Evolutionary conservation across 345 rosid species (phyloP), one percentile per base, ranked within the genome.

Genomic region (Eucalyptus grandis): DNA sequence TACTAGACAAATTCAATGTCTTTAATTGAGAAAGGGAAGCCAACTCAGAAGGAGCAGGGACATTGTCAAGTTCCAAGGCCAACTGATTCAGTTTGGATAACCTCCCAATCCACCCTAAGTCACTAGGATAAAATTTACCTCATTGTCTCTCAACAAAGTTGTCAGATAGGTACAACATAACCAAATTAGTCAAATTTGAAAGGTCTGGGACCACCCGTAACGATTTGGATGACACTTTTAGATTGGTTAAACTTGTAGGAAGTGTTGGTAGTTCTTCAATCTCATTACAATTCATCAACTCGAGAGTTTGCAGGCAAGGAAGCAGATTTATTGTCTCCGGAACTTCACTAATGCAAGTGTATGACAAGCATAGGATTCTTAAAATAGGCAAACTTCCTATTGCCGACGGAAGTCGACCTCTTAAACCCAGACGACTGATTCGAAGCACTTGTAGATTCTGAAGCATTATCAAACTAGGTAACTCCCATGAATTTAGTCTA

Each of bases 341-440:
- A 31, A 67, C 80, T 67, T 67, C 80, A 31, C 21, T 8, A 0
- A 67, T 31, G 80, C 2, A 0, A 67, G 40, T 31, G 19, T 0
- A 0, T 1, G 1, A 0, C 80, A n/a, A 65, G 40, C 4, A 0
- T 31, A 67, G 80, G 40, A 67, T 8, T 67, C 40, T 67, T 31
- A 67, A 31, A 31, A 0, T 15, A 37, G 40, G 80, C 22, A 67
- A 67, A 15, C 21, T 67, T 67, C 40, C 40, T 4, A 67, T 31
- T 31, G 43, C 2, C 12, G 22, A 15, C 1, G 43, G 11, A 67
- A 67, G 80, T 15, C 6, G 2, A 67, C 80, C 43, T 31, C 0
- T 16, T 8, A 67, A 67, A 67, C 3, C 34, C 1, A 0, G 0
- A 67, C 22, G 0, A 13, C 0, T 0, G 0, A 67, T 15, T 31